Percentiles rank a stretch among this genome's conserved stretches.
phyloP scores from a whole-genome alignment of 768 basidiomycete genomes.

The Tulasnella sp. region DNA sequence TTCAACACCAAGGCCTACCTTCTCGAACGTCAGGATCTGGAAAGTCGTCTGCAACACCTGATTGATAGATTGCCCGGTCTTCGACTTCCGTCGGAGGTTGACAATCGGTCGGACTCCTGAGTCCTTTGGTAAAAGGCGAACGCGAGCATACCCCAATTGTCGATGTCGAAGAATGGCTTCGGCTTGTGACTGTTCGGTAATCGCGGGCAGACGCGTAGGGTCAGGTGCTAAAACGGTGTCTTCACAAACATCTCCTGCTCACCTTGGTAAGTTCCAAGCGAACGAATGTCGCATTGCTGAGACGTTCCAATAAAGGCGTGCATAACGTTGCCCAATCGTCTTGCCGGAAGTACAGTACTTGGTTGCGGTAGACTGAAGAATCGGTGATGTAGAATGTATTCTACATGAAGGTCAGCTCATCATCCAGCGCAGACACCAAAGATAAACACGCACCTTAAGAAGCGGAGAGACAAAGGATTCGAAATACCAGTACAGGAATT shows the following conservation, averaged over 20 bases:
- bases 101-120: slow-evolving; percentile 91
- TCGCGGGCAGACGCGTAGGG: neutral
- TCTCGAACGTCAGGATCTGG: slow-evolving; percentile 77
- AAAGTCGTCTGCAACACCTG: slow-evolving; percentile 75
- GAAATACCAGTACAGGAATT: slow-evolving; percentile 92
- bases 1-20: slow-evolving; percentile 37
- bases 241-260: too few relatives aligned
- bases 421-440: neutral
- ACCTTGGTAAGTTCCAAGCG: slow-evolving; percentile 49
- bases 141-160: slow-evolving; percentile 68
- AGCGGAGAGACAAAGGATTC: slow-evolving; percentile 72
- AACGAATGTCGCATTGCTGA: slow-evolving; percentile 57
- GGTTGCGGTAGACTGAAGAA: slow-evolving; percentile 70
- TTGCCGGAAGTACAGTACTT: slow-evolving; percentile 82
- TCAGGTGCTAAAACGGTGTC: neutral
- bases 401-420: slow-evolving; percentile 31
- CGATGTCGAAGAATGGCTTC: slow-evolving; percentile 56
- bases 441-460: slow-evolving; percentile 44
- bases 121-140: slow-evolving; percentile 86
- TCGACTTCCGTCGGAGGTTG: slow-evolving; percentile 47
- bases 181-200: slow-evolving; percentile 33
- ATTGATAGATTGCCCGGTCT: slow-evolving; percentile 60
- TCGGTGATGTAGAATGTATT: slow-evolving; percentile 92
- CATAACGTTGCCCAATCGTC: slow-evolving; percentile 87
- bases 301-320: slow-evolving; percentile 61